A percentile compares a stretch with the other conserved stretches of the same genome.
These are phyloP conservation scores for Eucalyptus marginata DNA, from an alignment of 345 rosid genomes.

Conservation along the genomic window DNA sequence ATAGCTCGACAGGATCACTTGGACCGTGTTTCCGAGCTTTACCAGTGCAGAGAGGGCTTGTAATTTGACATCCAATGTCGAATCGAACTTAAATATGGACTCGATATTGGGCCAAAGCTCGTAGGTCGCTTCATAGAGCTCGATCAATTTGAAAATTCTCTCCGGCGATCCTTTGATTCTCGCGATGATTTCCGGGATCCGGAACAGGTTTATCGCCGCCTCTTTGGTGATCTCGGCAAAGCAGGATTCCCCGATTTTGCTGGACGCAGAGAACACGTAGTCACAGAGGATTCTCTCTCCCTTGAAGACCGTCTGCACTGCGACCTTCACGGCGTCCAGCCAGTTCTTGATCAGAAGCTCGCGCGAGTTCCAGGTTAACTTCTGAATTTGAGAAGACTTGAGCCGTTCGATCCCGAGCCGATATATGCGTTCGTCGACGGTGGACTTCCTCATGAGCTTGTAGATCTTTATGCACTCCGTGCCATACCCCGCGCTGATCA, in stretches of 20 bases:
- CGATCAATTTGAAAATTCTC: conserved; percentile 8
- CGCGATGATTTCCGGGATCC: conserved; percentile 15
- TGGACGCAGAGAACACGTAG: conserved; percentile 17
- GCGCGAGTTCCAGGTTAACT: conserved; percentile 2
- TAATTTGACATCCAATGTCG: conserved; percentile 7
- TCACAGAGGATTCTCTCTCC: conserved; percentile 20
- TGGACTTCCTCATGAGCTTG: conserved; percentile 15
- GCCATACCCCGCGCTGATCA: conserved; percentile 22
- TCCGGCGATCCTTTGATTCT: conserved; percentile 7
- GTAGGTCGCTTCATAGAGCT: conserved; percentile 5
- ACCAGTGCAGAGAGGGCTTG: conserved; percentile 3
- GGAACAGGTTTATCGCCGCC: conserved; percentile 8
- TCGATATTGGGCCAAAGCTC: conserved; percentile 14
- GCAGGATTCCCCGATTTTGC: conserved; percentile 11
- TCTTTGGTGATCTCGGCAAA: conserved; percentile 22
- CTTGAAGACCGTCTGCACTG: conserved; percentile 1
- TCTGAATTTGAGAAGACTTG: conserved; percentile 10
- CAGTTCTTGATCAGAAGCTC: conserved; percentile 10
- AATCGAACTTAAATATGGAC: neutral
- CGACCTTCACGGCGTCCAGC: conserved; percentile 12
- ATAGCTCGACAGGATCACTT: neutral
- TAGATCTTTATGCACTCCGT: conserved; percentile 20
- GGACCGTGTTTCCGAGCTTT: conserved; percentile 4
- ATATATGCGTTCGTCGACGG: conserved; percentile 20
- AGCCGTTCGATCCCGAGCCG: conserved; percentile 9